Evolutionary conservation across 345 rosid genomes (phyloP).

Genomic region (Triadica sebifera): DNA sequence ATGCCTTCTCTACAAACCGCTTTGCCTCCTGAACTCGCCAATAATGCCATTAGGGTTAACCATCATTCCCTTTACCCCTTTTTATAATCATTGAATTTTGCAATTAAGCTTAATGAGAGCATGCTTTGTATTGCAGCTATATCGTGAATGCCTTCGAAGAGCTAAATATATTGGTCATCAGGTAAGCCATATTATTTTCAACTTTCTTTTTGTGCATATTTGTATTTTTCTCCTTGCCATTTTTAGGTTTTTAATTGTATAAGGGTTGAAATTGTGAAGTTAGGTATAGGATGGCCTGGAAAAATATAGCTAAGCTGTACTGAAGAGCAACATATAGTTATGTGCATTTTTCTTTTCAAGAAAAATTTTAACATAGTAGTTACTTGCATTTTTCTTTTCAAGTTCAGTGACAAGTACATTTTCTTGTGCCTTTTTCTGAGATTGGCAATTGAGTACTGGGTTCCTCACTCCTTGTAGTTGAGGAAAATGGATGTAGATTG

Average conservation of each 20-base stretch:
- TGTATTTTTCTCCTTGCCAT: background rate
- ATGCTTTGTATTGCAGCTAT: slow-evolving; percentile 50
- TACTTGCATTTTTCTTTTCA: too few species aligned
- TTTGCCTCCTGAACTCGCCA: slow-evolving; percentile 92
- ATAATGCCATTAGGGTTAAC: slow-evolving; percentile 78
- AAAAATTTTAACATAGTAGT: too few species aligned
- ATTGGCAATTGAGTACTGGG: background rate
- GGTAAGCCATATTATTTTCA: slow-evolving; percentile 33
- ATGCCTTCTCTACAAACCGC: slow-evolving; percentile 89
- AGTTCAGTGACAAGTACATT: too few species aligned
- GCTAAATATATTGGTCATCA: slow-evolving; percentile 77
- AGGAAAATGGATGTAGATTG: background rate
- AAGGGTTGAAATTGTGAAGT: background rate
- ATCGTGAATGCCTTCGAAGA: slow-evolving; percentile 94
- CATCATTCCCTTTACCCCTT: slow-evolving; percentile 10
- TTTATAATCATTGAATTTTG: background rate
- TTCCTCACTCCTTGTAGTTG: background rate
- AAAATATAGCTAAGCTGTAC: background rate
- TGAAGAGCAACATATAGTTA: background rate
- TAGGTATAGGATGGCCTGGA: background rate
- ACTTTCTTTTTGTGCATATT: background rate
- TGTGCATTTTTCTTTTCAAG: too few species aligned
- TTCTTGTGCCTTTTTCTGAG: background rate
- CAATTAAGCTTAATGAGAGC: background rate
- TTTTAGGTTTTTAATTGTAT: background rate